phyloP scores from a whole-genome alignment of 2,329 filamentous ascomycete species.

The Dendryphion nanum region DNA sequence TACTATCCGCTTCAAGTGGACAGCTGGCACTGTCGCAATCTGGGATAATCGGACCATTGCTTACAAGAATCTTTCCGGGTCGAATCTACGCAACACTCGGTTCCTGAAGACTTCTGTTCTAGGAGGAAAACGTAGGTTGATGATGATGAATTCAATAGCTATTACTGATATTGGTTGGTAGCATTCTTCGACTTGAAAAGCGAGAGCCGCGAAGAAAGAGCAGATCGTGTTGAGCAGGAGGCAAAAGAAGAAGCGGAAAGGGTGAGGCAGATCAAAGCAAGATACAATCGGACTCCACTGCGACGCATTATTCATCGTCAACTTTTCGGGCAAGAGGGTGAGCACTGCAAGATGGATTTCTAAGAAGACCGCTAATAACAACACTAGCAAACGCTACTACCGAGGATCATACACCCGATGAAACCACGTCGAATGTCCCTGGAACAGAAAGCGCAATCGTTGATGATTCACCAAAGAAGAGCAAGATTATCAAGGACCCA shows the following conservation, averaged over 20 bases:
- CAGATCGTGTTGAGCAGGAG: constrained; percentile 3
- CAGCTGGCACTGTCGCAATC: constrained; percentile 10
- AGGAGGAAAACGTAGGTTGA: constrained; percentile 6
- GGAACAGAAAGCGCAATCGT: too few species aligned
- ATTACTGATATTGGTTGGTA: constrained; percentile 1
- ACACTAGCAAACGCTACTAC: too few species aligned
- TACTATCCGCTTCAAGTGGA: constrained; percentile 10
- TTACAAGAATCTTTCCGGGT: constrained; percentile 4
- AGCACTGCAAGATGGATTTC: neutral
- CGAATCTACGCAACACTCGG: neutral
- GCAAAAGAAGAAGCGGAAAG: constrained; percentile 3
- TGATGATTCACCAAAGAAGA: too few species aligned
- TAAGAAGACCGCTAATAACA: too few species aligned
- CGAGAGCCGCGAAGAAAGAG: constrained; percentile 6
- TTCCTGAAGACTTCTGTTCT: neutral
- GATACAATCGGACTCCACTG: constrained; percentile 13
- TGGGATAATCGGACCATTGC: constrained; percentile 14
- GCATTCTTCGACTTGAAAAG: constrained; percentile 10
- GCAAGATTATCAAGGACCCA: too few species aligned
- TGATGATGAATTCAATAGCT: neutral
- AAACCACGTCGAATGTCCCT: too few species aligned
- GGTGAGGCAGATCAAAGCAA: constrained; percentile 4
- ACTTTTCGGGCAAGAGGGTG: neutral
- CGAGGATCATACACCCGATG: too few species aligned
- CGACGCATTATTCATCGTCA: constrained; percentile 10